Conservation (phyloP, 192 early-diverging fungal species). For the Umbelopsis isabellina region DNA sequence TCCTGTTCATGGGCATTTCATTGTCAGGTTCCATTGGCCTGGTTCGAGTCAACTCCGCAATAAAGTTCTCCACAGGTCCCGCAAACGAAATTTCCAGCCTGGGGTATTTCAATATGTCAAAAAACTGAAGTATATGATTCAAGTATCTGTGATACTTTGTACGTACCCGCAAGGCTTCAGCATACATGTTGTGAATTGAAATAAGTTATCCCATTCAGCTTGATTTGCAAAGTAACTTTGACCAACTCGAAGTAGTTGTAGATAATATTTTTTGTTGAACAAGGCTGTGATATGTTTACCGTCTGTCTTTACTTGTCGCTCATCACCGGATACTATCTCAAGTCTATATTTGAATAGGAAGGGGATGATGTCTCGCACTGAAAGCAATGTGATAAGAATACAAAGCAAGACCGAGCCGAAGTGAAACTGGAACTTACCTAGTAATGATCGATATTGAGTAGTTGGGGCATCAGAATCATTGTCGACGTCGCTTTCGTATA, state of each 20-base stretch:
- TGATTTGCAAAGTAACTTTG: constrained; percentile 33
- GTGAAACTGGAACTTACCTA: too few relatives aligned
- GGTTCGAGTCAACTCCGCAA: background rate
- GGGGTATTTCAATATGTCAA: background rate
- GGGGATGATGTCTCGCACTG: background rate
- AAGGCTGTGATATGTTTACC: background rate
- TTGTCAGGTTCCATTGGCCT: background rate
- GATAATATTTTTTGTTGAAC: background rate
- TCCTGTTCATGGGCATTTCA: background rate
- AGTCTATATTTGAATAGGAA: background rate
- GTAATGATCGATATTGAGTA: too few relatives aligned
- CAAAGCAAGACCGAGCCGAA: too few relatives aligned
- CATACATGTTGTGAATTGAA: constrained; percentile 33
- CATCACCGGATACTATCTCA: background rate
- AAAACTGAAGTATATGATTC: background rate
- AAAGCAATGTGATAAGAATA: background rate
- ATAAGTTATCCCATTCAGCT: constrained; percentile 28
- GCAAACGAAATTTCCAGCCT: background rate
- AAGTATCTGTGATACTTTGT: background rate
- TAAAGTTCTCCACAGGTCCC: background rate
- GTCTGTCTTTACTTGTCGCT: background rate
- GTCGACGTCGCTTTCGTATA: too few relatives aligned
- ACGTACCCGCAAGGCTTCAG: constrained; percentile 29
- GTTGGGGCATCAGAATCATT: too few relatives aligned
- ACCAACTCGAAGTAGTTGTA: constrained; percentile 17